Conservation (phyloP, 305 asterid genomes). For the Withania somnifera region DNA sequence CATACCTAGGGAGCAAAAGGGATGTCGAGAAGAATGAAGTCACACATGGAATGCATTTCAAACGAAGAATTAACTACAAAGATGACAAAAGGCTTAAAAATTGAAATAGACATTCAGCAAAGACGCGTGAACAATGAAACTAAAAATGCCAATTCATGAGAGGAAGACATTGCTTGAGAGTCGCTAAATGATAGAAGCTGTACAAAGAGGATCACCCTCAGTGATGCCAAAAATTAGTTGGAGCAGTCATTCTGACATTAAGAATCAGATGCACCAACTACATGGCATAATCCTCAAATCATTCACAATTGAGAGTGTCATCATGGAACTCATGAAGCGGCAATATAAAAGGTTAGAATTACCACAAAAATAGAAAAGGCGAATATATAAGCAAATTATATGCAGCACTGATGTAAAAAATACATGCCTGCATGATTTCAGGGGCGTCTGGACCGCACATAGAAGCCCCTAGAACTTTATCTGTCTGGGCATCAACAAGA, state of each 20-base stretch:
- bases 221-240: neutral
- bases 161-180: neutral
- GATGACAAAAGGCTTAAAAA: neutral
- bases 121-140: neutral
- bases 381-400: neutral
- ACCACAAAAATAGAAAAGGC: neutral
- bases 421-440: slow-evolving; percentile 89
- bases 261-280: neutral
- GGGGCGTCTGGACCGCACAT: slow-evolving; percentile 99
- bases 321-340: neutral
- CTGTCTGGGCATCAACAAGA: slow-evolving; percentile 74
- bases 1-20: neutral
- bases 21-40: neutral
- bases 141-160: neutral
- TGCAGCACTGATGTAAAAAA: neutral
- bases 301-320: neutral
- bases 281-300: neutral
- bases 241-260: neutral
- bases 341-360: neutral
- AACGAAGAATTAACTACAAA: neutral
- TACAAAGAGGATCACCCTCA: neutral
- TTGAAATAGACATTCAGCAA: neutral
- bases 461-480: slow-evolving; percentile 95
- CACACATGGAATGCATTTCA: neutral
- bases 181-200: neutral